Base-by-base conservation (phyloP, 768 basidiomycete species). In the Rhodotorula taiwanensis region DNA sequence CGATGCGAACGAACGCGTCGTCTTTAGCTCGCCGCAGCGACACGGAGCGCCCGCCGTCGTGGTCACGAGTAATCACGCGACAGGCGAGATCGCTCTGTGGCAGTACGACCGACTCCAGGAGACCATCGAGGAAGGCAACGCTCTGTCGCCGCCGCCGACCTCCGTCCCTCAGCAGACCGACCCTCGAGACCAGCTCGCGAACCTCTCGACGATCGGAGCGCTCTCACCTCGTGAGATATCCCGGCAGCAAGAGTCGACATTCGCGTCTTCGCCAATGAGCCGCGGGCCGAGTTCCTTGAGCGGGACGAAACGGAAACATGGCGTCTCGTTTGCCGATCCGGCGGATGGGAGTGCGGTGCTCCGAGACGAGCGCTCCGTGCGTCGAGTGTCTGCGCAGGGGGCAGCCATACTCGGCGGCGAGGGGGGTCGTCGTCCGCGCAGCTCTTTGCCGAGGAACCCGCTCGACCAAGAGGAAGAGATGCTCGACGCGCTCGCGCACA, bases 21-120 rank as follows among this genome's bases (percentile, higher is more conserved):
- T 62, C 23, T 62, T 51, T n/a, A 0, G 23, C 52, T 36, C 30
- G n/a, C 14, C 27, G 28, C 9, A 10, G 15, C 30, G 21, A 14
- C 28, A 30, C n/a, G 30, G 36, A 27, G 34, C 56, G 47, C 36
- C 51, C 2, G 47, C 60, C 25, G 16, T 71, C 3, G 31, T 64
- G 36, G 60, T 71, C 43, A 49, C 53, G 6, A 18, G 49, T 21
- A 59, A 58, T 48, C 30, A 27, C 5, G 15, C 41, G n/a, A 34
- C 36, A 20, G 23, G 52, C 15, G 63, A 58, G 43, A 20, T 71
- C 21, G 30, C 27, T 13, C 43, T 71, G 10, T 71, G 66, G 66
- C 16, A 41, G 1, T 71, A 62, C 27, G 57, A 42, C 18, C 43
- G 34, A 5, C 15, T 34, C 16, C 45, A 9, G 36, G 16, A 39